Conservation (phyloP, 257 asterid species). For the Ocimum tenuiflorum region DNA sequence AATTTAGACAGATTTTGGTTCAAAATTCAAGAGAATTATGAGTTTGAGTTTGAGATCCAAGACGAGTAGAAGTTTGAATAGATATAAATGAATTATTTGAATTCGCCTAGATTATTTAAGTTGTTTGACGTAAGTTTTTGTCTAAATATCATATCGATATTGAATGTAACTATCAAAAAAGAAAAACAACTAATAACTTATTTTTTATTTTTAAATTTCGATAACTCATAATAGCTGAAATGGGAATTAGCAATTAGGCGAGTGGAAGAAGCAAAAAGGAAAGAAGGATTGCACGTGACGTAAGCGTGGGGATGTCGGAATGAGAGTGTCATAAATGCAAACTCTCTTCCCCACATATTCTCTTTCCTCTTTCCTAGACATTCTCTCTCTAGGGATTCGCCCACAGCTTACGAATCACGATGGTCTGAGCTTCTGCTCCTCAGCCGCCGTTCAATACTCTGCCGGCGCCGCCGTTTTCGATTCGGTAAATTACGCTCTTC, state of each 20-base stretch:
- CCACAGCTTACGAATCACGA: conserved; percentile 8
- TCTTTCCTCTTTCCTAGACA: conserved; percentile 33
- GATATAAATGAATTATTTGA: no score
- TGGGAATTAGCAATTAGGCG: conserved; percentile 29
- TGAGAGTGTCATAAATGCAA: conserved; percentile 23
- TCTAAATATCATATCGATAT: no score
- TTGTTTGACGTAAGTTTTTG: no score
- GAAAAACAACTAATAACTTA: no score
- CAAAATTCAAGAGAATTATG: no score
- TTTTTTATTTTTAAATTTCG: no score
- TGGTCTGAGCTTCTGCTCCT: conserved; percentile 22
- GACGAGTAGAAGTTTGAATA: no score
- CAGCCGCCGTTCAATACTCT: conserved; percentile 19
- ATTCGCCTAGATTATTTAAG: no score
- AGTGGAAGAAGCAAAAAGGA: conserved; percentile 36
- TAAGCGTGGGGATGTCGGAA: conserved; percentile 38
- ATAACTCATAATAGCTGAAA: not conserved
- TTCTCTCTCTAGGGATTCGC: conserved; percentile 38
- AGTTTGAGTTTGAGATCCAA: no score
- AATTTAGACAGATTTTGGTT: no score
- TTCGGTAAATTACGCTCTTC: conserved; percentile 23
- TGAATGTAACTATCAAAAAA: no score
- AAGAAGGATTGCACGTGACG: conserved; percentile 38
- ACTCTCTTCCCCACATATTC: conserved; percentile 19
- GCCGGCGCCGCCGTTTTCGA: conserved; percentile 11